Conservation (phyloP, 1,139 yeast species). For the Kodamaea sp. region DNA sequence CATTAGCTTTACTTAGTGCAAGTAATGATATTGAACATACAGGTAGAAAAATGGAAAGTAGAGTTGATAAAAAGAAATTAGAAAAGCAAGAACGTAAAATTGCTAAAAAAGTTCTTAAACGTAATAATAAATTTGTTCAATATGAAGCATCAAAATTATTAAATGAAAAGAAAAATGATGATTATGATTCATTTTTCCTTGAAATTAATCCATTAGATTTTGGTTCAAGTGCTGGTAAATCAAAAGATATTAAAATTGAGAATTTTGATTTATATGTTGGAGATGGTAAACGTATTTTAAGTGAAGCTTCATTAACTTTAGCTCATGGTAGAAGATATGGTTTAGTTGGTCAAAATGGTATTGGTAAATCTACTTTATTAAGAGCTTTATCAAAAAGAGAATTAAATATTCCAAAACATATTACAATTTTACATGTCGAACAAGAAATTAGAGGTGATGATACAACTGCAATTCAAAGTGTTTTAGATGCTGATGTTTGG, state of each 20-base stretch:
- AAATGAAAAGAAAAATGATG: slow-evolving; percentile 58
- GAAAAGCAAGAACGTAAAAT: slow-evolving; percentile 97
- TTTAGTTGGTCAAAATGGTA: slow-evolving; percentile 98
- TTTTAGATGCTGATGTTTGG: slow-evolving; percentile 98
- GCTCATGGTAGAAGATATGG: slow-evolving; percentile 95
- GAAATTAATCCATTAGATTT: slow-evolving; percentile 93
- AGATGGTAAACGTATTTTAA: slow-evolving; percentile 86
- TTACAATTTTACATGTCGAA: slow-evolving; percentile 92
- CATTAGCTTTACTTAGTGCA: slow-evolving; percentile 70
- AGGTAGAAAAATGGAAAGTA: slow-evolving; percentile 86
- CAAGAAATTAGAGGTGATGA: slow-evolving; percentile 97
- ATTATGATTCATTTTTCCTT: slow-evolving; percentile 91
- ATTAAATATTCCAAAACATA: slow-evolving; percentile 87
- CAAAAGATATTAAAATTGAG: slow-evolving; percentile 91
- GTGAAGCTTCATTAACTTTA: slow-evolving; percentile 82
- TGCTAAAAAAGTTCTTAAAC: slow-evolving; percentile 93
- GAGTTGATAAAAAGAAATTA: slow-evolving; percentile 93
- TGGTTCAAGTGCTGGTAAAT: slow-evolving; percentile 87
- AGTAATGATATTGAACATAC: slow-evolving; percentile 84
- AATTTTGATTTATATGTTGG: slow-evolving; percentile 93
- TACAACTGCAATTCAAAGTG: slow-evolving; percentile 84
- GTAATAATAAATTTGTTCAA: slow-evolving; percentile 80
- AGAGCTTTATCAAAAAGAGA: slow-evolving; percentile 93
- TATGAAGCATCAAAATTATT: slow-evolving; percentile 92
- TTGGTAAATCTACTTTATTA: slow-evolving; percentile 93